Base-by-base conservation (phyloP, 805 yeast genomes). In the Candida dajiaensis region DNA sequence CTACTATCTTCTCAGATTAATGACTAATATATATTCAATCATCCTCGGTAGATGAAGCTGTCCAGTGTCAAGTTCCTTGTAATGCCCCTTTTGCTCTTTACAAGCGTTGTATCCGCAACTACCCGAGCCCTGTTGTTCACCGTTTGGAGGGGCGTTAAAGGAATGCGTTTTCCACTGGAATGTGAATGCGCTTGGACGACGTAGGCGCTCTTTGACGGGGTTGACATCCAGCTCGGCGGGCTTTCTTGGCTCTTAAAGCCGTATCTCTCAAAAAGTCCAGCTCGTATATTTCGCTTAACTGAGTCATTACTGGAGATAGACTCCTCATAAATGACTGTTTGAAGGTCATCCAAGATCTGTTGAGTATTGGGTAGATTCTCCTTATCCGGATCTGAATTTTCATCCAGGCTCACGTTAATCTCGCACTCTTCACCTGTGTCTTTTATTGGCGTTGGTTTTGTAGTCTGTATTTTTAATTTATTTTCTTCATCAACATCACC, bases 21-120 rank as follows among this genome's bases (percentile, higher is more conserved):
- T 29, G 3, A 25, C 28, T 8, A 10, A 12, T 28, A 4, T 28
- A 3, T 28, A 28, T 28, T 4, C 31, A 21, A n/a, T 39, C 40
- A 44, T 22, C 50, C 51, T 43, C 53, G 46, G 44, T 53, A 55
- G 10, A 51, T 52, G 29, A 55, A 56, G 21, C 52, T 47, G 41
- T 56, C 60, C 22, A 56, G 50, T 15, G 54, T 52, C 8, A 48
- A 29, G 33, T 46, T 49, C 28, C 46, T 40, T 6, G 43, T 33
- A 4, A 48, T 28, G 16, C 49, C 46, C 5, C 41, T 37, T 22
- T 45, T 48, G 6, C 50, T 48, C 39, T 43, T 47, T 18, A 52
- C 38, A 3, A 36, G 39, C 2, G 47, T 33, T 6, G 41, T 38
- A 5, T 25, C 6, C 38, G 45, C n/a, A 20, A 36, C 15, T 18